Conservation (phyloP, 306 rosid genomes). For the Gillenia trifoliata region DNA sequence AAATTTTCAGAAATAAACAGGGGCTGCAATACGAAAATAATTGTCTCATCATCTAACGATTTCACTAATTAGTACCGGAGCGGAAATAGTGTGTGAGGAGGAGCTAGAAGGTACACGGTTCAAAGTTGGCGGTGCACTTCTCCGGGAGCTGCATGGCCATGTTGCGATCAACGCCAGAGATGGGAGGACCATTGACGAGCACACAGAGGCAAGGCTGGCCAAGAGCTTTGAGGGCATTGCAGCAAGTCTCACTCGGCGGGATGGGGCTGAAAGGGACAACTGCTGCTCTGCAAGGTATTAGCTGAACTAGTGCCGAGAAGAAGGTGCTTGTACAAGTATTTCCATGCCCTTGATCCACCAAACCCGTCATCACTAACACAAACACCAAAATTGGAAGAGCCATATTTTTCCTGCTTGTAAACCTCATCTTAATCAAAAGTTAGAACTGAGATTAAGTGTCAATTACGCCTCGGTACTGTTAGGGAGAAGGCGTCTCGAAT, state of each 20-base stretch:
- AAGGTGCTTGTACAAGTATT: slow-evolving; percentile 59
- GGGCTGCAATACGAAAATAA: not conserved
- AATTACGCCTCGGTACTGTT: not conserved
- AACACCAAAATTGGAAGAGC: slow-evolving; percentile 23
- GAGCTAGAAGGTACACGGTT: slow-evolving; percentile 52
- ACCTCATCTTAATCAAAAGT: slow-evolving; percentile 30
- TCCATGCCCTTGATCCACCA: slow-evolving; percentile 37
- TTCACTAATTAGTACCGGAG: not conserved
- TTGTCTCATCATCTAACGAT: too few species aligned
- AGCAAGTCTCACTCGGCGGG: slow-evolving; percentile 66
- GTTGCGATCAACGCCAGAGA: slow-evolving; percentile 76
- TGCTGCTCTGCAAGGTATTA: slow-evolving; percentile 81
- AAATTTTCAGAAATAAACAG: not conserved
- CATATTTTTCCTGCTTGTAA: slow-evolving; percentile 5
- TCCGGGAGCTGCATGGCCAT: slow-evolving; percentile 77
- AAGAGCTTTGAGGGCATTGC: slow-evolving; percentile 58
- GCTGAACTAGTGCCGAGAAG: slow-evolving; percentile 70
- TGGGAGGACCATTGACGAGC: slow-evolving; percentile 69
- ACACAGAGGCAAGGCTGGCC: slow-evolving; percentile 86
- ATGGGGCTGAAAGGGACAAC: slow-evolving; percentile 71
- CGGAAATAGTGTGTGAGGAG: not conserved
- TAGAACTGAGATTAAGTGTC: not conserved
- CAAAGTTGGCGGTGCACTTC: slow-evolving; percentile 65
- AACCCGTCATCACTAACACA: slow-evolving; percentile 22
- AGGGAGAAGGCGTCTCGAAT: not conserved